Percentiles rank a stretch among this genome's conserved stretches.
These are phyloP conservation scores for Phyllachora maydis DNA, from an alignment of 2,329 filamentous ascomycete species.

Conservation along the genomic window DNA sequence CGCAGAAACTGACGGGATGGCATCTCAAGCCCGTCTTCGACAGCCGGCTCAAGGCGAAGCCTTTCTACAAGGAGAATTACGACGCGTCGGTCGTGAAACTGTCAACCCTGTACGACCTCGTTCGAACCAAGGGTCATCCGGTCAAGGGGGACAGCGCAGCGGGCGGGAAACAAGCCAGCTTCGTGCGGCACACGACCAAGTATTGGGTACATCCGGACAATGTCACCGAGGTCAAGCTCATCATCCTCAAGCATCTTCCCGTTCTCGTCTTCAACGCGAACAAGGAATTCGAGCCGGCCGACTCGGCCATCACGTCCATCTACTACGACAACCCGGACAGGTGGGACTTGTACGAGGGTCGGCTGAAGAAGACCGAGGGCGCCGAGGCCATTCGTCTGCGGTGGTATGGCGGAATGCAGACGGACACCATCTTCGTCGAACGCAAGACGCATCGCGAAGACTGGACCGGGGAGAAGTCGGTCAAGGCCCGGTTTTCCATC, in stretches of 20 bases:
- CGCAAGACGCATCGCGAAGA: constrained; percentile 96
- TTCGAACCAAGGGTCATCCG: constrained; percentile 81
- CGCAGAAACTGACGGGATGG: constrained; percentile 82
- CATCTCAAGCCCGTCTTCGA: constrained; percentile 92
- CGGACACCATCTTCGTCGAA: constrained; percentile 88
- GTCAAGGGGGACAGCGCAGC: constrained; percentile 82
- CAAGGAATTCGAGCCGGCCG: constrained; percentile 83
- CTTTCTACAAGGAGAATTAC: constrained; percentile 98
- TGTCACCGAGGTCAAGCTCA: constrained; percentile 92
- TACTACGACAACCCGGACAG: constrained; percentile 93
- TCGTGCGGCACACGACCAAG: constrained; percentile 92
- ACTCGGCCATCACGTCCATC: constrained; percentile 92
- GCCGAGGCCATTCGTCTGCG: constrained; percentile 89
- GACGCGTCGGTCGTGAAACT: constrained; percentile 89
- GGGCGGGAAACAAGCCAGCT: constrained; percentile 83
- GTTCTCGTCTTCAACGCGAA: constrained; percentile 93
- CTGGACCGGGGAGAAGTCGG: constrained; percentile 97
- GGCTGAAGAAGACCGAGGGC: constrained; percentile 92
- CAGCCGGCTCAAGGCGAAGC: constrained; percentile 79
- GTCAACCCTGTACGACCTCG: constrained; percentile 85
- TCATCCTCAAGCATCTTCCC: constrained; percentile 91
- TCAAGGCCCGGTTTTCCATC: constrained; percentile 84
- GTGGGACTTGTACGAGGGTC: constrained; percentile 86
- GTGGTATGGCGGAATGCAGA: constrained; percentile 96
- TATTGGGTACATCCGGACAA: constrained; percentile 99